Conservation (phyloP, 2,329 filamentous ascomycete species). For the Fusarium proliferatum region DNA sequence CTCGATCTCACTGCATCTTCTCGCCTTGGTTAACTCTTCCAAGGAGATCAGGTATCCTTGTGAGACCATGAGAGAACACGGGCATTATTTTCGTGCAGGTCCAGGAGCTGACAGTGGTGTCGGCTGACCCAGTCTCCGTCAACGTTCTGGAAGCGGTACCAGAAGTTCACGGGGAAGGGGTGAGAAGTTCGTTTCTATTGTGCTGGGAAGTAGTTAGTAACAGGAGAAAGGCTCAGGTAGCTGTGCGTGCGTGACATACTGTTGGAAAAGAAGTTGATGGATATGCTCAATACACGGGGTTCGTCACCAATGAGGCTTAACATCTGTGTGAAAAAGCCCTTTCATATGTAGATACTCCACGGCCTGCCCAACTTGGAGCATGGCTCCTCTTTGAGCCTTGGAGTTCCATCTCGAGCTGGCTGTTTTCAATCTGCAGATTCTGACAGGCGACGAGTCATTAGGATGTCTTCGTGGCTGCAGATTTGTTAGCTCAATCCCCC, state of each 20-base stretch:
- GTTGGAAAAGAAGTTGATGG: background rate
- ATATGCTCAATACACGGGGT: background rate
- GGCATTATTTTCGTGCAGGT: too few species aligned
- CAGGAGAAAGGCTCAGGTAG: background rate
- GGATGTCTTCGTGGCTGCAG: background rate
- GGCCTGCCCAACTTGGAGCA: constrained; percentile 40
- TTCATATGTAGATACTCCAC: constrained; percentile 45
- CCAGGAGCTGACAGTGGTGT: too few species aligned
- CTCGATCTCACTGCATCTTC: accelerated
- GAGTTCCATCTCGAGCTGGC: background rate
- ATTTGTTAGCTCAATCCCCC: background rate
- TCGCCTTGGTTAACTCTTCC: accelerated
- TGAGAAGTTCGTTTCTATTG: background rate
- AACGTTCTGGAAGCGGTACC: too few species aligned
- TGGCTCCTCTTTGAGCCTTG: background rate
- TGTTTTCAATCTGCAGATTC: background rate
- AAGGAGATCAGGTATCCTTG: background rate
- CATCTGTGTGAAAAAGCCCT: constrained; percentile 44
- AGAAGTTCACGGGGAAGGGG: background rate
- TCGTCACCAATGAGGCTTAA: constrained; percentile 42
- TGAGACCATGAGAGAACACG: background rate
- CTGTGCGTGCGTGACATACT: background rate
- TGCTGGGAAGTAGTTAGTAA: background rate
- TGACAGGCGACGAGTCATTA: background rate
- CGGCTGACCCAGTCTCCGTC: too few species aligned